Base-by-base conservation (phyloP, 176 grass and related monocot genomes). In the Cenchrus americanus region DNA sequence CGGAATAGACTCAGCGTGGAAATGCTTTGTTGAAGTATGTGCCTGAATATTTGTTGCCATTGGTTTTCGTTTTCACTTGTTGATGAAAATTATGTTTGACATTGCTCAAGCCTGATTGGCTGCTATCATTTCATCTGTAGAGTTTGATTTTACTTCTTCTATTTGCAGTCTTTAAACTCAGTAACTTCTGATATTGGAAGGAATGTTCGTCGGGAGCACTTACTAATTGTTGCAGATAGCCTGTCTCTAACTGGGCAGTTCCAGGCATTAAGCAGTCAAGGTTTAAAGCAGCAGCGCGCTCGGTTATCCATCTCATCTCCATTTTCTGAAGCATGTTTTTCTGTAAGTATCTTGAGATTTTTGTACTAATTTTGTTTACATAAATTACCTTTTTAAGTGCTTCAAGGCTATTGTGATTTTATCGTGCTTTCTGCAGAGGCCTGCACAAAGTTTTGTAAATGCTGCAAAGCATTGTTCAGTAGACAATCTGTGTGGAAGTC, bases 321-420 rank as follows among this genome's bases (percentile, higher is more conserved):
- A 77, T 98, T 98, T 86, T 86, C 85, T 47, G 93, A 95, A 95
- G 93, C 96, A 70, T 98, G 91, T 76, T 93, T 98, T 85, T 86
- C 92, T 69, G 96, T 98, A 75, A 95, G 96, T 93, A 78, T 62
- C 78, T n/a, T 73, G 22, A 32, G 60, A 85, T 40, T 26, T 82
- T 73, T 73, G 34, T 7, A 67, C 11, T 69, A n/a, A 62, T 60
- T 60, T 61, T 26, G 7, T 30, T 76, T 80, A 74, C 43, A 58
- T 88, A 3, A 90, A 75, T 72, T 74, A 3, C 47, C 11, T 81
- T 47, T 69, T 84, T 61, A 30, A 51, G 23, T 59, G 12, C n/a
- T 53, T 32, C 23, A 52, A 78, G 71, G 62, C 69, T 62, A 52
- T 82, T 87, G 9, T 80, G 52, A 83, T 50, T 85, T 77, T 40